Evolutionary conservation across 208 protist species (phyloP).

Genomic region (Leishmania mexicana): DNA sequence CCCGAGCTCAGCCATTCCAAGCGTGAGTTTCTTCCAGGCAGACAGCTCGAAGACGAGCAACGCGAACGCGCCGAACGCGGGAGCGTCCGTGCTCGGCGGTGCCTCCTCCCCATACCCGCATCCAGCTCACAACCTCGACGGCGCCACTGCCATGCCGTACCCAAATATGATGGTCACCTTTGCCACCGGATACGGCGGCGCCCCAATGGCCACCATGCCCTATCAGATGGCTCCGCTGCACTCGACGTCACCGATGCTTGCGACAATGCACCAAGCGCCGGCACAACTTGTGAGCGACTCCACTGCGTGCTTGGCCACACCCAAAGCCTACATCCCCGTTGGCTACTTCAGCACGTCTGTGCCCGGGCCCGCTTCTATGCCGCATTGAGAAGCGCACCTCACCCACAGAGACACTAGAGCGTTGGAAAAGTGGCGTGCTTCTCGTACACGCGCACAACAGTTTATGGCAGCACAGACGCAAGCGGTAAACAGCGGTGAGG

Average conservation of each 20-base stretch:
- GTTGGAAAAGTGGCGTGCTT: not conserved
- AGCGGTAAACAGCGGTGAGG: not conserved
- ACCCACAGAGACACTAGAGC: not conserved
- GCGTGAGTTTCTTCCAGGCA: not conserved
- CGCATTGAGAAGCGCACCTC: not conserved
- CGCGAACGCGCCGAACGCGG: not conserved
- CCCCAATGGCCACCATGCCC: not conserved
- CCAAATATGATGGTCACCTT: not conserved
- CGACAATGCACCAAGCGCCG: not conserved
- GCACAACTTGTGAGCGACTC: not conserved
- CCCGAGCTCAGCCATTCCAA: not conserved
- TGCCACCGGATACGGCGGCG: not conserved
- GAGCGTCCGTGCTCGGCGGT: not conserved
- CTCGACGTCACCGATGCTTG: not conserved
- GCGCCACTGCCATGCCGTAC: not conserved
- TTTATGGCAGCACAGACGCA: not conserved
- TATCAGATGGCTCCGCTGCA: not conserved
- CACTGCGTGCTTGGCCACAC: not conserved
- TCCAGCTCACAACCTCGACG: not conserved
- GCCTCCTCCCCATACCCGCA: not conserved
- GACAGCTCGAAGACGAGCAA: not conserved
- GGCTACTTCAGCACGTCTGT: conserved; percentile 6
- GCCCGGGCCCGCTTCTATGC: not conserved
- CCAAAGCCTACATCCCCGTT: not conserved
- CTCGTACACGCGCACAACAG: not conserved